Evolutionary conservation across 345 rosid genomes (phyloP).

Genomic region (Populus euphratica): DNA sequence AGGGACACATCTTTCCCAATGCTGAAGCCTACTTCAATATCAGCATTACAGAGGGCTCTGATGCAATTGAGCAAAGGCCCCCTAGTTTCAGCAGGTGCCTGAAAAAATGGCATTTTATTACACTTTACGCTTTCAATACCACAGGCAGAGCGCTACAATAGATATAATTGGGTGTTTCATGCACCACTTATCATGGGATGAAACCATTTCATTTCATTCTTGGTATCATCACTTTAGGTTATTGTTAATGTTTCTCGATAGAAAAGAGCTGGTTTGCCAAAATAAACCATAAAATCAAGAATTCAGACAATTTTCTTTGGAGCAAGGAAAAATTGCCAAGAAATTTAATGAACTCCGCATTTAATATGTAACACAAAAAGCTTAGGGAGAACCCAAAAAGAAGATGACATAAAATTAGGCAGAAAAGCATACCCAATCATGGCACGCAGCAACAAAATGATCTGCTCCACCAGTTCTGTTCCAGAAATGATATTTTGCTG

Average conservation of each 20-base stretch:
- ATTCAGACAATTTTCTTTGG: background rate
- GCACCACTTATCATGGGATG: background rate
- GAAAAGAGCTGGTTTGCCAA: background rate
- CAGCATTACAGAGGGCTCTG: slow-evolving; percentile 85
- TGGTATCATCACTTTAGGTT: background rate
- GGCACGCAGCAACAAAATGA: slow-evolving; percentile 89
- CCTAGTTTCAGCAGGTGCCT: slow-evolving; percentile 84
- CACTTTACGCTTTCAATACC: background rate
- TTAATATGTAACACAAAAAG: background rate
- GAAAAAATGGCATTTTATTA: slow-evolving; percentile 18
- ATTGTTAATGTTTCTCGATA: background rate
- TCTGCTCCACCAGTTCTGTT: slow-evolving; percentile 82
- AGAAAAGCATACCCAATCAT: slow-evolving; percentile 67
- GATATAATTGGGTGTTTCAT: background rate
- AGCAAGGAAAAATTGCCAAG: background rate
- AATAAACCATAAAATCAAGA: background rate
- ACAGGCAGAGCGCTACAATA: background rate
- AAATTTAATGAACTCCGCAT: background rate
- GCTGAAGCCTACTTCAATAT: slow-evolving; percentile 71
- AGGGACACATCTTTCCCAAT: slow-evolving; percentile 82
- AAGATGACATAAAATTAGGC: background rate
- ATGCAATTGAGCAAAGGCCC: slow-evolving; percentile 65
- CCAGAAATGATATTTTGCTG: slow-evolving; percentile 68
- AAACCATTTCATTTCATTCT: no score
- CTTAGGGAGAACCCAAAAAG: background rate